Percentiles rank a stretch among this genome's conserved stretches.
Conservation (phyloP, 2,329 filamentous ascomycete genomes). For the Biscogniauxia sp. region DNA sequence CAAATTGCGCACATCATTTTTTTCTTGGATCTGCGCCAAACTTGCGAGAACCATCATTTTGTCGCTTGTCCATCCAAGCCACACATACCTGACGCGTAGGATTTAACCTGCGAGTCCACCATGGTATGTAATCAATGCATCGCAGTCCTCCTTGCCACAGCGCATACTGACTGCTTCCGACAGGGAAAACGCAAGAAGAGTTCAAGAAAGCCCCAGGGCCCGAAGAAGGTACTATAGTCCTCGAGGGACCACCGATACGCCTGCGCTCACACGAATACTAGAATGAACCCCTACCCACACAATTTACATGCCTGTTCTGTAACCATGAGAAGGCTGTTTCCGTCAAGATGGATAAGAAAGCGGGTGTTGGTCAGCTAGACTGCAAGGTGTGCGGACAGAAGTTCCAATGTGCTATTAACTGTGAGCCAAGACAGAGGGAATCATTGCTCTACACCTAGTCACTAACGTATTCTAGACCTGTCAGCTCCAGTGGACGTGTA, state of each 20-base stretch:
- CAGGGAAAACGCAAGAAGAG: constrained; percentile 94
- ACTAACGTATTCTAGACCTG: constrained; percentile 58
- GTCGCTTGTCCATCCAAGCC: background rate
- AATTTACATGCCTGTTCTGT: constrained; percentile 97
- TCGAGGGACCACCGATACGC: background rate
- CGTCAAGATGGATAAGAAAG: constrained; percentile 92
- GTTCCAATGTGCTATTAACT: constrained; percentile 92
- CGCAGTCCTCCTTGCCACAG: background rate
- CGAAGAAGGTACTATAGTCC: constrained; percentile 66
- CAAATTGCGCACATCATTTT: background rate
- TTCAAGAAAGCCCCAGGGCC: constrained; percentile 74
- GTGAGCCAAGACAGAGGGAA: constrained; percentile 43
- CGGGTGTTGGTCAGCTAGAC: constrained; percentile 76
- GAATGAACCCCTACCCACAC: constrained; percentile 71
- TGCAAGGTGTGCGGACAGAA: constrained; percentile 94
- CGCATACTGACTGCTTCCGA: constrained; percentile 1
- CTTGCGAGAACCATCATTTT: background rate
- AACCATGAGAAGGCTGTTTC: constrained; percentile 93
- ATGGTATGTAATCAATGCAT: constrained; percentile 20
- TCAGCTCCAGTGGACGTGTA: constrained; percentile 94
- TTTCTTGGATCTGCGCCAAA: background rate
- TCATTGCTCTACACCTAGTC: constrained; percentile 1
- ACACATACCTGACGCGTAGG: background rate
- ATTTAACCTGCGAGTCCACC: constrained; percentile 1
- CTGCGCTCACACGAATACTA: constrained; percentile 28